Conservation (phyloP, 352 stramenopile species). For the Globisporangium radiosum region DNA sequence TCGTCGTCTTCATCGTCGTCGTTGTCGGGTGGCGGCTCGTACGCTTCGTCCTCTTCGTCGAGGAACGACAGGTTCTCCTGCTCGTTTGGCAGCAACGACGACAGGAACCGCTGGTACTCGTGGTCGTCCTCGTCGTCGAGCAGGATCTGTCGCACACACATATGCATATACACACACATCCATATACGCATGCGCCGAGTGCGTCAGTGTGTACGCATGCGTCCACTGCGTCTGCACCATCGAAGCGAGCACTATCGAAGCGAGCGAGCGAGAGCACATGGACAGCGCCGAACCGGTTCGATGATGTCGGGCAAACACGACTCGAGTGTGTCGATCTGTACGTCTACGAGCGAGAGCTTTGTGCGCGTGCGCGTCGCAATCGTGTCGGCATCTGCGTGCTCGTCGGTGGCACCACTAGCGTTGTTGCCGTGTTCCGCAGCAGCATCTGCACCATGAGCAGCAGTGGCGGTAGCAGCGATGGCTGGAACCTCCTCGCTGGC, state of each 20-base stretch:
- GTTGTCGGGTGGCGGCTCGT: constrained; percentile 64
- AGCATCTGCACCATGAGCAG: no score
- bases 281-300: constrained; percentile 14
- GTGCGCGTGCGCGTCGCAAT: constrained; percentile 71
- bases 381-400: constrained; percentile 21
- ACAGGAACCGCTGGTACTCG: constrained; percentile 81
- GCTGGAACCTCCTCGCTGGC: no score
- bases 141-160: constrained; percentile 9
- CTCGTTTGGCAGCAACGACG: constrained; percentile 67
- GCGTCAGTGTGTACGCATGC: background rate
- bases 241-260: background rate
- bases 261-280: no score
- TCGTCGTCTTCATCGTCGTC: constrained; percentile 66
- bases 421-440: background rate
- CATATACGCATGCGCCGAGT: no score
- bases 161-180: background rate
- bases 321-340: constrained; percentile 67
- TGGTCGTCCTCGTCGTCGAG: constrained; percentile 33
- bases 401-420: background rate
- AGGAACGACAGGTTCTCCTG: constrained; percentile 72
- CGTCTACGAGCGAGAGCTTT: constrained; percentile 68
- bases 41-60: constrained; percentile 84
- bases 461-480: no score
- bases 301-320: constrained; percentile 40
- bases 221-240: no score